phyloP scores from a whole-genome alignment of 1,284 basidiomycete species.

The Tilletia setariae region DNA sequence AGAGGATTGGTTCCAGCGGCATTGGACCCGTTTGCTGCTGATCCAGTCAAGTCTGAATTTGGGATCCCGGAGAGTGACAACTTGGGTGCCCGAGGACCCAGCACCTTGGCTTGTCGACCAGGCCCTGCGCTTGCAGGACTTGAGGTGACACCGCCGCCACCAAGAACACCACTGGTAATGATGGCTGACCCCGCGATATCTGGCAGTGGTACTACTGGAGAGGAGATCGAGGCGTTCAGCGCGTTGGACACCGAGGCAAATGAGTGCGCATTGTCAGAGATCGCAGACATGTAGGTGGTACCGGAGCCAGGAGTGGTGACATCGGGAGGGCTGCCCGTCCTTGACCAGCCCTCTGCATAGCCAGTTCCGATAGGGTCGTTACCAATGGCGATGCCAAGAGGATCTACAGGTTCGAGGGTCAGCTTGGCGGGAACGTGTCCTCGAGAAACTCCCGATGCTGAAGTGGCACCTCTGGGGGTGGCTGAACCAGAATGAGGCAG shows the following conservation, averaged over 20 bases:
- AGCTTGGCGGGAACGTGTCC: too few species aligned
- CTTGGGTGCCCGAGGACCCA: constrained; percentile 12
- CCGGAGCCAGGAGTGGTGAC: not conserved
- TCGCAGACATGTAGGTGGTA: constrained; percentile 10
- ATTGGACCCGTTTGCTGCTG: too few species aligned
- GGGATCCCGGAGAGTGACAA: not conserved
- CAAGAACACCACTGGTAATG: too few species aligned
- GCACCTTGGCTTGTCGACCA: not conserved
- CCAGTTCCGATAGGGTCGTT: too few species aligned
- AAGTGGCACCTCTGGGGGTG: too few species aligned
- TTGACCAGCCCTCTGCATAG: not conserved
- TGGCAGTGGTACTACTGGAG: not conserved
- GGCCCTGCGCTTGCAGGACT: not conserved
- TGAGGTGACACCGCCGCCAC: not conserved
- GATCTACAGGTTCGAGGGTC: too few species aligned
- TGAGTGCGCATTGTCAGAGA: not conserved
- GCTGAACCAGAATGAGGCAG: too few species aligned
- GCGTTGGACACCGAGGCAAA: not conserved
- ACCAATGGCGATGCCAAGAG: too few species aligned
- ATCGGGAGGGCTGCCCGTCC: not conserved
- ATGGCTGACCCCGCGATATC: not conserved
- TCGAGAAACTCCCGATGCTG: too few species aligned
- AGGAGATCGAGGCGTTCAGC: not conserved
- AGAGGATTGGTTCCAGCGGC: too few species aligned
- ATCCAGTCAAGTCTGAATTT: not conserved